Conservation (phyloP, 176 grass and related monocot species). For the Hordeum marinum region DNA sequence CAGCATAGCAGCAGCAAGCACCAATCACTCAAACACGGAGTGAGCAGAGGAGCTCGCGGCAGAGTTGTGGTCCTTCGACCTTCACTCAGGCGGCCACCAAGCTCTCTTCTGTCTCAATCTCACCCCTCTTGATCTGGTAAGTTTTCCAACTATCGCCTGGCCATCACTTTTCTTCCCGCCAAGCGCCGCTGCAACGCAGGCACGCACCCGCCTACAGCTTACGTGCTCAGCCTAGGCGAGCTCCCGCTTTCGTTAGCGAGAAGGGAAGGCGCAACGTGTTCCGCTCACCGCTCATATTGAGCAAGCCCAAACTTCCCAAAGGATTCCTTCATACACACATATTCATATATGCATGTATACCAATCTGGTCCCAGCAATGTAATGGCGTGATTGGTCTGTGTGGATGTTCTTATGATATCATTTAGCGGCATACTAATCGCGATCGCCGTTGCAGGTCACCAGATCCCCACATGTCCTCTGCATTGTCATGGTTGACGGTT, state of each 20-base stretch:
- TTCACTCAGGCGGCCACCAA: no score
- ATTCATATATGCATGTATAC: no score
- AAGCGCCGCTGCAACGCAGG: neutral
- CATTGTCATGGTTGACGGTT: neutral
- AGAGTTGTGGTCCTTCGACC: no score
- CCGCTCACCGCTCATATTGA: neutral
- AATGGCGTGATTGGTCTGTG: neutral
- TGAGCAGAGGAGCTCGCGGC: no score
- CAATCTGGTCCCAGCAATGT: neutral
- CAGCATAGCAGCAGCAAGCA: neutral
- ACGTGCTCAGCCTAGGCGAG: no score
- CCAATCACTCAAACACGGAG: no score
- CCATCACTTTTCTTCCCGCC: neutral
- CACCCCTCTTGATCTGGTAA: no score
- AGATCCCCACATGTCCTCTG: neutral
- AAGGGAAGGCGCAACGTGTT: no score
- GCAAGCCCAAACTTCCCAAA: neutral
- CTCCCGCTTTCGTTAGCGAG: no score
- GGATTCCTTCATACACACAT: neutral
- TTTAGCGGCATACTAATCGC: neutral
- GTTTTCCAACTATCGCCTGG: neutral
- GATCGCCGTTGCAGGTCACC: neutral
- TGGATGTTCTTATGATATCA: neutral
- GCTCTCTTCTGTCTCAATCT: neutral
- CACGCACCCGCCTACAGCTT: no score